Conservation (phyloP, 2,329 filamentous ascomycete species). For the Colletotrichum viniferum region DNA sequence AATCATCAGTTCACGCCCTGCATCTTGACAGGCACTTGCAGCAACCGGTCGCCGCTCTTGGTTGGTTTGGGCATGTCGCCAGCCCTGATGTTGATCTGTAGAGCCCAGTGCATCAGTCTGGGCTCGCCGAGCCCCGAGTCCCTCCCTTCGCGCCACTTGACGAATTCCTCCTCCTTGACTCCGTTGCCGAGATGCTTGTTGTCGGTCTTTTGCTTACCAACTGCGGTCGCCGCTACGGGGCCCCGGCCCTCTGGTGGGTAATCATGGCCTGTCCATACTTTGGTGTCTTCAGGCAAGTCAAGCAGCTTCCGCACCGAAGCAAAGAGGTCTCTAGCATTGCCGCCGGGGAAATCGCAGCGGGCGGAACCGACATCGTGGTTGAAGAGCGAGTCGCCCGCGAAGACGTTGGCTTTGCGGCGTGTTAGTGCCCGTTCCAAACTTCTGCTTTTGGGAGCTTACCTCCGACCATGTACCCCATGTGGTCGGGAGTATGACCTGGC, state of each 20-base stretch:
- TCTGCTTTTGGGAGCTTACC: neutral
- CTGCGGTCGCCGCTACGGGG: conserved; percentile 46
- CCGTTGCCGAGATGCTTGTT: conserved; percentile 55
- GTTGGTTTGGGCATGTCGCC: conserved; percentile 44
- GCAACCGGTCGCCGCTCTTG: conserved; percentile 31
- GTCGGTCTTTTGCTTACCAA: conserved; percentile 45
- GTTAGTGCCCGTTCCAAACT: neutral
- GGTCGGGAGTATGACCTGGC: conserved; percentile 53
- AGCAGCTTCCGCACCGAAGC: conserved; percentile 47
- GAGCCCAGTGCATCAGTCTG: conserved; percentile 50
- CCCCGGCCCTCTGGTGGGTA: conserved; percentile 44
- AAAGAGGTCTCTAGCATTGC: conserved; percentile 48
- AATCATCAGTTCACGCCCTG: conserved; percentile 55
- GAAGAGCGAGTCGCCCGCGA: conserved; percentile 54
- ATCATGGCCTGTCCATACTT: conserved; percentile 60
- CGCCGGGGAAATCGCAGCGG: conserved; percentile 55
- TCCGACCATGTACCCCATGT: conserved; percentile 52
- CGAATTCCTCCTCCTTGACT: conserved; percentile 46
- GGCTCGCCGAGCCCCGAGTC: conserved; percentile 49
- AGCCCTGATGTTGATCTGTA: conserved; percentile 58
- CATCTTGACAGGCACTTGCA: conserved; percentile 40
- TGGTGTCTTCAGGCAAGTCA: conserved; percentile 43
- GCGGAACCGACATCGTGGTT: conserved; percentile 53
- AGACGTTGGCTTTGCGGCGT: conserved; percentile 28
- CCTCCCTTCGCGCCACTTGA: conserved; percentile 44